Base-by-base conservation (phyloP, 257 asterid genomes). In the Solanum boliviense region DNA sequence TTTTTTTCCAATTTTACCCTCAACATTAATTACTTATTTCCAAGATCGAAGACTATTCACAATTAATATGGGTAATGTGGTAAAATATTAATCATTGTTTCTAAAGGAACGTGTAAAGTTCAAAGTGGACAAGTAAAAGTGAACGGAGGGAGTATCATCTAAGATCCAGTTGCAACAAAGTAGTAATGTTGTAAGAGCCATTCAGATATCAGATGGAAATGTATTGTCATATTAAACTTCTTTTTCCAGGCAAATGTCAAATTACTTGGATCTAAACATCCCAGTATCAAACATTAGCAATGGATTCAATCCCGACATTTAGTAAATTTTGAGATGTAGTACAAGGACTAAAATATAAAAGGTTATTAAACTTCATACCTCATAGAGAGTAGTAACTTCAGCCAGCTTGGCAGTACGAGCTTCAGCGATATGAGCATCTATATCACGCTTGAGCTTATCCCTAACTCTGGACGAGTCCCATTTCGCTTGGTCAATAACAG, bases 391-490 rank as follows among this genome's bases (percentile, higher is more conserved):
- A 62, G 94, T 91, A 76, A 95, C 93, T 92, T 96, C 99, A 2
- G 96, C 92, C 83, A 98, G 93, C 92, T 93, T 95, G 90, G 94
- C 88, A n/a, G 89, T 88, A 88, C 98, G 93, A 90, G 95, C 96
- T 74, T 95, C 83, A 74, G 91, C 91, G 86, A 93, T 85, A 89
- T 98, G 97, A 56, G 94, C 97, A 91, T 96, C 98, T 86, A 98
- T 92, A 88, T 98, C 99, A 68, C 99, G 98, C 76, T 84, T 89
- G 88, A 98, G 93, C 91, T 98, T 97, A 87, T 96, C 98, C 91
- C 98, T 93, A 88, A 93, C 95, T 92, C 94, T 94, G 71, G 98
- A 92, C 31, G 98, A 88, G 91, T 98, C 98, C 99, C 98, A 98
- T 60, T 93, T 94, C 41, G 98, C 98, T 91, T 93, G 99, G 78